A percentile compares a stretch with the other conserved stretches of the same genome.
phyloP scores from a whole-genome alignment of 768 basidiomycete species.

The Russula ochroleuca region DNA sequence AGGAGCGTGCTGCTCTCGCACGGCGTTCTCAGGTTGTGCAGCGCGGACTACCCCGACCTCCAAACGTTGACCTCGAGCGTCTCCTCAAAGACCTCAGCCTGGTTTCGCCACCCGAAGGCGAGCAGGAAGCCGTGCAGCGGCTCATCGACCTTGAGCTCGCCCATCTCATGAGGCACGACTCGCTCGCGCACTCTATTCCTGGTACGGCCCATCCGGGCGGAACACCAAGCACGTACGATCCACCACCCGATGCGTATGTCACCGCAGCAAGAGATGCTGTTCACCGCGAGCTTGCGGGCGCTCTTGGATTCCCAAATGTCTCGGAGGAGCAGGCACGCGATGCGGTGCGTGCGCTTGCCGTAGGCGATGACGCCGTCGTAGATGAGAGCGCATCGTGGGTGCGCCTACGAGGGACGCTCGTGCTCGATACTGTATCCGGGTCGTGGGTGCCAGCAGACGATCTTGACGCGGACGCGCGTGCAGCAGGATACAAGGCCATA shows the following conservation, averaged over 20 bases:
- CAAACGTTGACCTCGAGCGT: conserved; percentile 66
- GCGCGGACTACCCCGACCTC: conserved; percentile 77
- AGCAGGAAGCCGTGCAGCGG: conserved; percentile 42
- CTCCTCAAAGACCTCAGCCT: conserved; percentile 59
- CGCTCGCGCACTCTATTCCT: conserved; percentile 80
- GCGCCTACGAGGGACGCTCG: conserved; percentile 54
- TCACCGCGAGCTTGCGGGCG: conserved; percentile 71
- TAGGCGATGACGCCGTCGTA: conserved; percentile 49
- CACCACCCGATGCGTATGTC: conserved; percentile 75
- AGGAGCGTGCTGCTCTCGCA: conserved; percentile 75
- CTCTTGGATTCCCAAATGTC: conserved; percentile 84
- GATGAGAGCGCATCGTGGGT: conserved; percentile 71
- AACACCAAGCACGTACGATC: conserved; percentile 59
- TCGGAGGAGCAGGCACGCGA: conserved; percentile 73
- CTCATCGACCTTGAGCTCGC: conserved; percentile 78
- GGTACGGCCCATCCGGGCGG: conserved; percentile 78
- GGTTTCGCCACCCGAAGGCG: conserved; percentile 39
- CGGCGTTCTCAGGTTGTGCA: conserved; percentile 80
- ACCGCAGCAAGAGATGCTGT: conserved; percentile 64
- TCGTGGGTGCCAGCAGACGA: conserved; percentile 63
- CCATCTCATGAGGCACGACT: conserved; percentile 78
- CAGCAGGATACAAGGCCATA: conserved; percentile 58
- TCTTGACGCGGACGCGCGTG: conserved; percentile 56
- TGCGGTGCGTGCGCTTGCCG: conserved; percentile 59
- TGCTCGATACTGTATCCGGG: conserved; percentile 52